Base-by-base conservation (phyloP, 169 alveolate genomes). In the Plasmodium coatneyi region DNA sequence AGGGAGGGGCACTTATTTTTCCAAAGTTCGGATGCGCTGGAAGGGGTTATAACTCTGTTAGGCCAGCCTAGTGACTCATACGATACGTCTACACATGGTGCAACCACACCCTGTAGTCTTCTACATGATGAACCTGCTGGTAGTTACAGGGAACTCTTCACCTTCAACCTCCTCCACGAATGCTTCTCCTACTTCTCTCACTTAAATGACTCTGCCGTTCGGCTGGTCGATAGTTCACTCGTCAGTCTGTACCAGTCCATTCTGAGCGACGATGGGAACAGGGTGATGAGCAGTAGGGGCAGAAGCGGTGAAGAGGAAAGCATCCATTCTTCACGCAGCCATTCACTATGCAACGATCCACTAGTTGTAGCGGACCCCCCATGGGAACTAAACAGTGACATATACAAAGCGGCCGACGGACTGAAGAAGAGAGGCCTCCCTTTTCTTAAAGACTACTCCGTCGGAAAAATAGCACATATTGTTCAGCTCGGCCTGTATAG, bases 181-280 rank as follows among this genome's bases (percentile, higher is more conserved):
- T 34, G 74, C 71, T 82, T 82, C 71, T 82, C 92, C n/a, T 82
- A 82, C 71, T 82, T 82, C 28, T 82, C 92, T 14, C 81, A 39
- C n/a, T 41, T 49, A 34, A 82, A 82, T 66, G 80, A 60, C 28
- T 0, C 39, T 25, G 70, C n/a, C 14, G 71, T n/a, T 22, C 25
- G 71, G 25, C 19, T 36, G 9, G 16, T 82, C 36, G 46, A 82
- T 12, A 39, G 71, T 9, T 19, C 19, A 2, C 30, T 82, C 46
- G 34, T 46, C n/a, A 5, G n/a, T 14, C 49, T 25, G 16, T 66
- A 82, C 22, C 32, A 19, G n/a, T 22, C 43, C 49, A 19, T 82
- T 30, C 66, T 82, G 16, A 22, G 5, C n/a, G 52, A 81, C 9
- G 43, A 12, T 4, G 43, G 32, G 36, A 25, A 81, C 34, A 39